These are phyloP conservation scores for Nicotiana rustica DNA, from an alignment of 305 asterid genomes.

Conservation along the genomic window DNA sequence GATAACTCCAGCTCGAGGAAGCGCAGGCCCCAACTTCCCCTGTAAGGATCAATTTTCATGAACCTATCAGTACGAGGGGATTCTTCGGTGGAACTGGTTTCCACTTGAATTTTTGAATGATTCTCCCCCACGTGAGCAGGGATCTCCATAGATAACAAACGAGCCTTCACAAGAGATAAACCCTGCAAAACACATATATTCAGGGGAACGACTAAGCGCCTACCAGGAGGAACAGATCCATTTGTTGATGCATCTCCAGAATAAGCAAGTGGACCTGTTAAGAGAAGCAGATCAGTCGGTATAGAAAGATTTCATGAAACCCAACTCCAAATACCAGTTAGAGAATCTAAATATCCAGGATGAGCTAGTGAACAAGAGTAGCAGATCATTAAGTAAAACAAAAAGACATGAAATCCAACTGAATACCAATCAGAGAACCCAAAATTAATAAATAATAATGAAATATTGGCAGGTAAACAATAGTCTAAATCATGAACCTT, in stretches of 20 bases:
- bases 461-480: conserved; percentile 1
- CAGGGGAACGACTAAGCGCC: conserved; percentile 87
- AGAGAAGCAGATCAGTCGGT: conserved; percentile 32
- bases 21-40: conserved; percentile 99
- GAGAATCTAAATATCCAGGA: not conserved
- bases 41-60: conserved; percentile 93
- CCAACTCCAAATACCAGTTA: conserved; percentile 21
- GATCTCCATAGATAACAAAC: conserved; percentile 95
- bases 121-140: conserved; percentile 89
- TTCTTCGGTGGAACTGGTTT: conserved; percentile 49
- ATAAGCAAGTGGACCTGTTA: conserved; percentile 61
- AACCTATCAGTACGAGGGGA: conserved; percentile 65
- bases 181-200: conserved; percentile 88
- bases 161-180: conserved; percentile 88
- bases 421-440: not conserved
- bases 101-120: conserved; percentile 53
- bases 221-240: conserved; percentile 78
- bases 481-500: conserved; percentile 16
- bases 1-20: conserved; percentile 93
- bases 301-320: not conserved
- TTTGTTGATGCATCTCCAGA: conserved; percentile 54
- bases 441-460: not conserved
- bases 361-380: conserved; percentile 14
- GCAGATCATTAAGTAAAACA: not conserved
- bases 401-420: not conserved